A percentile compares a stretch with the other conserved stretches of the same genome.
These are phyloP conservation scores for Alternaria panax DNA, from an alignment of 2,329 filamentous ascomycete genomes.

Conservation along the genomic window DNA sequence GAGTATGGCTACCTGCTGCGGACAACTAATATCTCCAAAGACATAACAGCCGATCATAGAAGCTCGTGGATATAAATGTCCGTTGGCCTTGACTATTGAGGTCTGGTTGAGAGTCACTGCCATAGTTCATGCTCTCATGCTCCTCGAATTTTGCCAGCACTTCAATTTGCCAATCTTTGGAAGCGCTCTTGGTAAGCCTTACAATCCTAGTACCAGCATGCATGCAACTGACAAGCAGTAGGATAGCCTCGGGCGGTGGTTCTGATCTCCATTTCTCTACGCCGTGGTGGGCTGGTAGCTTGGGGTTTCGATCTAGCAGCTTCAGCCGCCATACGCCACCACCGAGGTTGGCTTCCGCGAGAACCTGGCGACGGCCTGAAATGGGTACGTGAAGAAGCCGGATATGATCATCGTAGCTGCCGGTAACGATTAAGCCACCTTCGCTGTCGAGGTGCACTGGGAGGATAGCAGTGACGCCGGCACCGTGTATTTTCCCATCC, in stretches of 20 bases:
- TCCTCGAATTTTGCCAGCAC: conserved; percentile 78
- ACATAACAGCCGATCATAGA: conserved; percentile 76
- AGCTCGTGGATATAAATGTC: conserved; percentile 74
- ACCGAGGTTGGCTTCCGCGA: conserved; percentile 71
- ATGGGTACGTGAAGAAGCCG: conserved; percentile 65
- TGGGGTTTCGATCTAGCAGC: conserved; percentile 54
- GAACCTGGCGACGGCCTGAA: conserved; percentile 56
- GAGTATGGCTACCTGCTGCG: not conserved
- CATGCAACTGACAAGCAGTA: conserved; percentile 83
- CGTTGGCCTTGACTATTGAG: conserved; percentile 34
- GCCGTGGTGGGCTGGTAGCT: conserved; percentile 18
- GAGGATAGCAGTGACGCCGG: conserved; percentile 87
- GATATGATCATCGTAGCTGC: conserved; percentile 88
- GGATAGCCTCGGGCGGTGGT: conserved; percentile 25
- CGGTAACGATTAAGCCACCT: conserved; percentile 72
- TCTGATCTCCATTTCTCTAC: conserved; percentile 25
- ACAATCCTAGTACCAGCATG: conserved; percentile 81
- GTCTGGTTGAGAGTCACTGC: conserved; percentile 70
- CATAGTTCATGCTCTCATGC: conserved; percentile 96
- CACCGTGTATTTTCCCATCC: conserved; percentile 71
- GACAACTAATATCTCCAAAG: conserved; percentile 61
- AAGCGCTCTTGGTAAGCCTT: conserved; percentile 46
- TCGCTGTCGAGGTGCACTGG: conserved; percentile 64
- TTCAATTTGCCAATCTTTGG: conserved; percentile 65
- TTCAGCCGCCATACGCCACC: conserved; percentile 91